Conservation (phyloP, 2,329 filamentous ascomycete genomes). For the Drechslerella dactyloides region DNA sequence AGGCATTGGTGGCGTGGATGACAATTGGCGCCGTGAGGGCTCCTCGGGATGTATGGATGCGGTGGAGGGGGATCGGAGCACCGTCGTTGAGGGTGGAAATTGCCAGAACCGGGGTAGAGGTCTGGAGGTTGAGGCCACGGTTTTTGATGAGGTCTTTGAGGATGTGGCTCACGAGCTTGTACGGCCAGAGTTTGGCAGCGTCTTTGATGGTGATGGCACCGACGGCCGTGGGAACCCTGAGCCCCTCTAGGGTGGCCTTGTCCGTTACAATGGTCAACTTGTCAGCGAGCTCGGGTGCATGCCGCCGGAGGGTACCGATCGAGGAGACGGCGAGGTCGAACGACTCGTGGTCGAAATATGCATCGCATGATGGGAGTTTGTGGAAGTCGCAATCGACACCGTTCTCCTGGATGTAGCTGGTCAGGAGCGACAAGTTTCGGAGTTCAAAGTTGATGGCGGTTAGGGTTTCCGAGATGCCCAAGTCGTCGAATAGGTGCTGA, state of each 20-base stretch:
- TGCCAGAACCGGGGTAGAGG: constrained; percentile 68
- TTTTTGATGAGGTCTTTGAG: constrained; percentile 66
- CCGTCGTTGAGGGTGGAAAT: constrained; percentile 55
- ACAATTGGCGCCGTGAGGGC: constrained; percentile 59
- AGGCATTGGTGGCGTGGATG: constrained; percentile 81
- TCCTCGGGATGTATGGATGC: constrained; percentile 64
- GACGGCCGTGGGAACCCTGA: constrained; percentile 65
- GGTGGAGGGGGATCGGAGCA: constrained; percentile 33
- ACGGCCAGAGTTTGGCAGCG: constrained; percentile 78
- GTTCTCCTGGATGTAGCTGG: constrained; percentile 65
- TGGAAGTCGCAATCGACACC: constrained; percentile 74
- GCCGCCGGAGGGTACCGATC: constrained; percentile 63
- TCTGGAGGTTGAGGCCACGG: constrained; percentile 73
- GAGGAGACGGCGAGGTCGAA: constrained; percentile 64
- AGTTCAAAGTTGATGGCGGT: constrained; percentile 68
- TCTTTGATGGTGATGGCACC: constrained; percentile 70
- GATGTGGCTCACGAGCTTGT: constrained; percentile 78
- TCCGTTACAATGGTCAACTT: constrained; percentile 57
- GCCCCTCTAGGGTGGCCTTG: constrained; percentile 57
- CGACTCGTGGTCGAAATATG: constrained; percentile 66
- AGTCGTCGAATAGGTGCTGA: constrained; percentile 58
- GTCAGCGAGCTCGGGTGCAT: constrained; percentile 66
- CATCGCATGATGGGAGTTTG: constrained; percentile 68
- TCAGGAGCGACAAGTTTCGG: constrained; percentile 69
- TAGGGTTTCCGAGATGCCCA: constrained; percentile 51